Conservation (phyloP, 352 stramenopile genomes). For the Phytophthora vignae region DNA sequence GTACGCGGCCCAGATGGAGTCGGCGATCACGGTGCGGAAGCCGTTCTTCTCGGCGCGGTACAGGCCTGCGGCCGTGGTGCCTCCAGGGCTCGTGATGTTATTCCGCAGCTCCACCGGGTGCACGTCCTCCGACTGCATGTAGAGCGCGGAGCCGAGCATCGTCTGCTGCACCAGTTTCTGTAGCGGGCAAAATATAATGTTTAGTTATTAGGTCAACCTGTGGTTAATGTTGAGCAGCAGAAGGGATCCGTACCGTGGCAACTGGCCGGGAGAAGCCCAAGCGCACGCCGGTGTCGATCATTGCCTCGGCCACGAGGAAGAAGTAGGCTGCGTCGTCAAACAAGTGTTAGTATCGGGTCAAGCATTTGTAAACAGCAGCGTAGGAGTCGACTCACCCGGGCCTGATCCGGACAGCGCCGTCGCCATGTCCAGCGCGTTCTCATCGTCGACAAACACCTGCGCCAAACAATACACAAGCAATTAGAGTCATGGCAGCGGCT, state of each 20-base stretch:
- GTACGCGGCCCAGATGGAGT: constrained; percentile 97
- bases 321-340: constrained; percentile 91
- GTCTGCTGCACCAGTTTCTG: constrained; percentile 95
- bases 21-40: constrained; percentile 93
- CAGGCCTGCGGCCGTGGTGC: constrained; percentile 94
- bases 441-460: constrained; percentile 94
- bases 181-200: too few relatives aligned
- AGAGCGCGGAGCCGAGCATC: constrained; percentile 93
- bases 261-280: constrained; percentile 95
- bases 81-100: constrained; percentile 94
- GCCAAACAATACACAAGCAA: neutral
- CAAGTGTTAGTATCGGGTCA: too few relatives aligned
- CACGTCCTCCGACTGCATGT: constrained; percentile 92
- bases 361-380: too few relatives aligned
- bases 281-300: constrained; percentile 96
- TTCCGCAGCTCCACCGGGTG: constrained; percentile 94
- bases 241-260: constrained; percentile 66
- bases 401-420: constrained; percentile 94
- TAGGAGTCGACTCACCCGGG: too few relatives aligned
- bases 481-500: neutral
- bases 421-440: constrained; percentile 95
- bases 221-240: too few relatives aligned
- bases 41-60: constrained; percentile 97
- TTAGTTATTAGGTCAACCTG: too few relatives aligned
- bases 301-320: constrained; percentile 95